phyloP scores from a whole-genome alignment of 2,329 filamentous ascomycete species.

The Paracoccidioides brasiliensis region DNA sequence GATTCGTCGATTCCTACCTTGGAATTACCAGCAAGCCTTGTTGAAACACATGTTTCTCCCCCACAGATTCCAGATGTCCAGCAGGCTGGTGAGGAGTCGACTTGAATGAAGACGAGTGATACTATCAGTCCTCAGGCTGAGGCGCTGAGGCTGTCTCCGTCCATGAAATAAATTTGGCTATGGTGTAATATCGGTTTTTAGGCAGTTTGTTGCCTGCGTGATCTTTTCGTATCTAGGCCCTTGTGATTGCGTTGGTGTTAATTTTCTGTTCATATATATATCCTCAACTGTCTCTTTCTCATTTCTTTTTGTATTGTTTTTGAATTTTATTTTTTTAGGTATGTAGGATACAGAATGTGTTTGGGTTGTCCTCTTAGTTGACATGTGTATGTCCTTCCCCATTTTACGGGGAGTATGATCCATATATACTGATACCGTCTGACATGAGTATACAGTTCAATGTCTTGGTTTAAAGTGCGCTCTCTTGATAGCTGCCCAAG shows the following conservation, averaged over 20 bases:
- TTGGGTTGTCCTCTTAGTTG: not conserved
- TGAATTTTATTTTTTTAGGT: not conserved
- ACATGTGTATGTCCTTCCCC: not conserved
- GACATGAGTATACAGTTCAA: not conserved
- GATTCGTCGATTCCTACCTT: conserved; percentile 31
- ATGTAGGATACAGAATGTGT: not conserved
- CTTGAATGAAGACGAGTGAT: conserved; percentile 7
- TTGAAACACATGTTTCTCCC: conserved; percentile 3
- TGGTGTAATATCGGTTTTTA: not conserved
- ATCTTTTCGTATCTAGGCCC: not conserved
- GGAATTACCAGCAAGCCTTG: conserved; percentile 24
- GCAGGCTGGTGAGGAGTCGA: conserved; percentile 6
- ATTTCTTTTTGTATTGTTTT: not conserved
- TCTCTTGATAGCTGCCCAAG: not conserved
- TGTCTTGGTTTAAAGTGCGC: too few species aligned
- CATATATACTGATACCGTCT: too few species aligned
- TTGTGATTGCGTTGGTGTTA: not conserved
- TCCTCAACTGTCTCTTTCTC: not conserved
- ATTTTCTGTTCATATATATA: not conserved
- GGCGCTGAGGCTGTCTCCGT: not conserved
- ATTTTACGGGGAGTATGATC: too few species aligned
- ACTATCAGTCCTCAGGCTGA: not conserved
- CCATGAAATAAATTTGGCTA: not conserved
- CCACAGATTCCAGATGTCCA: conserved; percentile 2
- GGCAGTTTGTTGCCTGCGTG: not conserved